Conservation (phyloP, 75 land plant genomes). For the Isoetes taiwanensis region DNA sequence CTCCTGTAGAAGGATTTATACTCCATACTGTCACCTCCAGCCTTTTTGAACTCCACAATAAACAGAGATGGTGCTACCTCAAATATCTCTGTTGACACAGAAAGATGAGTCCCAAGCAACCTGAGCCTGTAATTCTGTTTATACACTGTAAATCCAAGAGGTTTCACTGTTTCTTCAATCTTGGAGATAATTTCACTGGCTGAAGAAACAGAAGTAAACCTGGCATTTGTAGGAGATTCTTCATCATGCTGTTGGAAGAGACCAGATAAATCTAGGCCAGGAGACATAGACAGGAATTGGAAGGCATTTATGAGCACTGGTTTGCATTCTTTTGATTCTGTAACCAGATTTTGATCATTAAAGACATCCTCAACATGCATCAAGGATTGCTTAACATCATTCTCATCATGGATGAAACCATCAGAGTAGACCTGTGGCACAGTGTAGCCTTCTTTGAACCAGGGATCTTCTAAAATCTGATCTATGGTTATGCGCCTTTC, state of each 20-base stretch:
- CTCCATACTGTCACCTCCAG: background rate
- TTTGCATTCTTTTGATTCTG: slow-evolving; percentile 1
- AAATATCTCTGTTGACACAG: background rate
- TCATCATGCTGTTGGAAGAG: slow-evolving; percentile 30
- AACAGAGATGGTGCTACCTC: slow-evolving; percentile 8
- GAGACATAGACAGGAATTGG: slow-evolving; percentile 47
- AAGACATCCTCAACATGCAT: too few species aligned
- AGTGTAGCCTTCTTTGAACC: too few species aligned
- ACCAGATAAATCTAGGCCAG: slow-evolving; percentile 46
- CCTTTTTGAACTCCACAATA: background rate
- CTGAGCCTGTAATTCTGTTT: background rate
- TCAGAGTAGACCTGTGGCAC: too few species aligned
- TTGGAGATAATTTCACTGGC: background rate
- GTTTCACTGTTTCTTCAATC: background rate
- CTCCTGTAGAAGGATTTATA: too few species aligned
- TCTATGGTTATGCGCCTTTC: too few species aligned
- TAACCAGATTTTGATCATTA: slow-evolving; percentile 25
- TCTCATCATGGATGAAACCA: too few species aligned
- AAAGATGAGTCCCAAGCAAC: background rate
- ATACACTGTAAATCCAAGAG: background rate
- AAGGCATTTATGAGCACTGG: slow-evolving; percentile 52
- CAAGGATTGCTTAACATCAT: too few species aligned
- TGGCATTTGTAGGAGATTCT: too few species aligned
- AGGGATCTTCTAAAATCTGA: too few species aligned
- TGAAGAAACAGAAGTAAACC: background rate